Evolutionary conservation across 2,329 filamentous ascomycete species (phyloP).

Genomic region (Paecilomyces niveus): DNA sequence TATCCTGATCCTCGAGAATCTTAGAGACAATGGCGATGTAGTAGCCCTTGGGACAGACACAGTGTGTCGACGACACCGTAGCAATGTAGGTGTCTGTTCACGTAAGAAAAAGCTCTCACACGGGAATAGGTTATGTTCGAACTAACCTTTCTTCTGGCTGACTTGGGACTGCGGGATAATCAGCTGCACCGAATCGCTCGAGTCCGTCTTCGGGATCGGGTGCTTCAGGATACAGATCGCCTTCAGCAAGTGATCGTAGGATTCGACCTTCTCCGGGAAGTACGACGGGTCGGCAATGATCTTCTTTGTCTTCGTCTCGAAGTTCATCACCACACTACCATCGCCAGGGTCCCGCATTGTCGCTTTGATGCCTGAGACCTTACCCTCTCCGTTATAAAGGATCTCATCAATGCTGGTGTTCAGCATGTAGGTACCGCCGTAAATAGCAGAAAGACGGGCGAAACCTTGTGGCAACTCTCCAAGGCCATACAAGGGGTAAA

Average conservation of each 20-base stretch:
- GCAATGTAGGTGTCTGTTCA: constrained; percentile 85
- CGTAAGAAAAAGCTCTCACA: constrained; percentile 11
- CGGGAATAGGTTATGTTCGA: not conserved
- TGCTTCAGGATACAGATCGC: constrained; percentile 98
- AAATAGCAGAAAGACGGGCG: constrained; percentile 93
- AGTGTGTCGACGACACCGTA: constrained; percentile 90
- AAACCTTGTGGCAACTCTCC: constrained; percentile 97
- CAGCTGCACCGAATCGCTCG: constrained; percentile 83
- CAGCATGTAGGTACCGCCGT: constrained; percentile 98
- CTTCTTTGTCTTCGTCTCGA: constrained; percentile 92
- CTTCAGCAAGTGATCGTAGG: constrained; percentile 84
- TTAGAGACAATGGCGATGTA: constrained; percentile 98
- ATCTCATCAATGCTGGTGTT: constrained; percentile 93
- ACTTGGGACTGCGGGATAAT: constrained; percentile 98
- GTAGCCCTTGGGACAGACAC: constrained; percentile 97
- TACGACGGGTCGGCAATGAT: constrained; percentile 96
- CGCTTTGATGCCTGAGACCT: constrained; percentile 92
- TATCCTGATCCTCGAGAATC: constrained; percentile 82
- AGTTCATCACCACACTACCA: constrained; percentile 70
- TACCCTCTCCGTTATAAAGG: constrained; percentile 65
- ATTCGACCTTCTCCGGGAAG: constrained; percentile 82
- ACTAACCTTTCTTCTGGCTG: constrained; percentile 85
- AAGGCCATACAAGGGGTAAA: constrained; percentile 96
- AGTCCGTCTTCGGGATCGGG: constrained; percentile 80
- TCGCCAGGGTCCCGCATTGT: constrained; percentile 88